A percentile compares a stretch with the other conserved stretches of the same genome.
These are phyloP conservation scores for Leersia perrieri DNA, from an alignment of 176 grass and related monocot genomes.

Conservation along the genomic window DNA sequence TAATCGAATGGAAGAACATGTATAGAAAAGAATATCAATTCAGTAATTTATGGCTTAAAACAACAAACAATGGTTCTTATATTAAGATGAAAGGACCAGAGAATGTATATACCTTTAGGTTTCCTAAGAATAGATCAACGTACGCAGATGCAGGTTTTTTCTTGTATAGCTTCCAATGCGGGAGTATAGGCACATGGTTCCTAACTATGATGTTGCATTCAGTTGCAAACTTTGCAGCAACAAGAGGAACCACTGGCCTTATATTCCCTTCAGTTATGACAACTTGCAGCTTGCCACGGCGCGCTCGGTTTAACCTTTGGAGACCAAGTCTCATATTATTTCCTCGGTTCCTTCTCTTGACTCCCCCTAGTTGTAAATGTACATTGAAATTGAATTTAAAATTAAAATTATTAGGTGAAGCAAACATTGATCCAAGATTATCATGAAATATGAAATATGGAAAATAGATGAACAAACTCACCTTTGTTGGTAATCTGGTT, in stretches of 20 bases:
- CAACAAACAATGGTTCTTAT: too few relatives aligned
- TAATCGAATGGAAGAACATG: not conserved
- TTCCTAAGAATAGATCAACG: not conserved
- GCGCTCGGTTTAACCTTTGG: not conserved
- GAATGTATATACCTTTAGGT: not conserved
- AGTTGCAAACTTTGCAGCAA: conserved; percentile 16
- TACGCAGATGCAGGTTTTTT: not conserved
- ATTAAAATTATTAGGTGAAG: too few relatives aligned
- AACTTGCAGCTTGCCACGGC: not conserved
- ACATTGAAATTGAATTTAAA: too few relatives aligned
- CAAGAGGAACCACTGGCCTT: not conserved
- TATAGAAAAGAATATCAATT: not conserved
- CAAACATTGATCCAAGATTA: too few relatives aligned
- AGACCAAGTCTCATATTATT: not conserved
- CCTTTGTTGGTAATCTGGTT: not conserved
- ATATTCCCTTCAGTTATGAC: not conserved
- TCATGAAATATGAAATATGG: too few relatives aligned
- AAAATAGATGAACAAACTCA: not conserved
- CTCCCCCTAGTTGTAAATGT: not conserved
- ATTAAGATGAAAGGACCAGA: not conserved
- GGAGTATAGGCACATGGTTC: not conserved
- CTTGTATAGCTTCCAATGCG: conserved; percentile 1
- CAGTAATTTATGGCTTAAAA: not conserved
- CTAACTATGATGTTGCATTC: not conserved
- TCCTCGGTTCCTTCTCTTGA: not conserved